These are phyloP conservation scores for Coemansia sp. DNA, from an alignment of 192 early-diverging fungal species.

Conservation along the genomic window DNA sequence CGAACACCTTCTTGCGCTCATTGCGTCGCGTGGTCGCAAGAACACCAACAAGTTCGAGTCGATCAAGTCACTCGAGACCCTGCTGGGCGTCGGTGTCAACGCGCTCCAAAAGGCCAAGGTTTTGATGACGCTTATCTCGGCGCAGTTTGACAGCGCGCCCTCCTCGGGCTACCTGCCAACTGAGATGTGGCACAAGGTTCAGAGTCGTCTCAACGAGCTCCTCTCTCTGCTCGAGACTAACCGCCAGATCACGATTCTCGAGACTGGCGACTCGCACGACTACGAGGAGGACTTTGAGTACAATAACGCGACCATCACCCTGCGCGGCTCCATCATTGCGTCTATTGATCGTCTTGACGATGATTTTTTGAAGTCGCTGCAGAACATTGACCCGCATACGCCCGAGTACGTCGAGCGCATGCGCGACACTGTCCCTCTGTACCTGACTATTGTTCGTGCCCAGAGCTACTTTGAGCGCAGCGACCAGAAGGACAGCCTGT, in stretches of 20 bases:
- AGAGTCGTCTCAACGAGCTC: slow-evolving; percentile 74
- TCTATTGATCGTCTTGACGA: slow-evolving; percentile 95
- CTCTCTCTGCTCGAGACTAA: slow-evolving; percentile 79
- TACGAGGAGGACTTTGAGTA: slow-evolving; percentile 49
- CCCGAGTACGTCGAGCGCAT: slow-evolving; percentile 95
- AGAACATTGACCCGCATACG: slow-evolving; percentile 96
- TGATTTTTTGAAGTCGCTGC: slow-evolving; percentile 95
- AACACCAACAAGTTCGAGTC: slow-evolving; percentile 83
- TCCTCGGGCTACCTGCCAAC: slow-evolving; percentile 69
- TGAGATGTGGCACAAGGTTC: slow-evolving; percentile 79
- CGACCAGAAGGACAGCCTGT: slow-evolving; percentile 61
- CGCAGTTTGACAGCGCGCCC: slow-evolving; percentile 83
- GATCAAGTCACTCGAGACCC: slow-evolving; percentile 65
- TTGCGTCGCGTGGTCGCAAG: slow-evolving; percentile 92
- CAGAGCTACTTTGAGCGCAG: slow-evolving; percentile 83
- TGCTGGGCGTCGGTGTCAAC: slow-evolving; percentile 65
- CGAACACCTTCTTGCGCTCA: slow-evolving; percentile 77
- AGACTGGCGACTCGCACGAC: slow-evolving; percentile 57
- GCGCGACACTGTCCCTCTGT: slow-evolving; percentile 84
- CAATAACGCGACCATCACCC: slow-evolving; percentile 62
- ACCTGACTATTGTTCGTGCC: slow-evolving; percentile 83
- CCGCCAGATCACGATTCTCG: slow-evolving; percentile 67
- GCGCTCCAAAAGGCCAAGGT: slow-evolving; percentile 83
- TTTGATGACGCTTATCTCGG: slow-evolving; percentile 81
- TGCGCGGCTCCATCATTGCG: slow-evolving; percentile 85